These are phyloP conservation scores for Dalechampia spathulata DNA, from an alignment of 441 rosid species.

Conservation along the genomic window DNA sequence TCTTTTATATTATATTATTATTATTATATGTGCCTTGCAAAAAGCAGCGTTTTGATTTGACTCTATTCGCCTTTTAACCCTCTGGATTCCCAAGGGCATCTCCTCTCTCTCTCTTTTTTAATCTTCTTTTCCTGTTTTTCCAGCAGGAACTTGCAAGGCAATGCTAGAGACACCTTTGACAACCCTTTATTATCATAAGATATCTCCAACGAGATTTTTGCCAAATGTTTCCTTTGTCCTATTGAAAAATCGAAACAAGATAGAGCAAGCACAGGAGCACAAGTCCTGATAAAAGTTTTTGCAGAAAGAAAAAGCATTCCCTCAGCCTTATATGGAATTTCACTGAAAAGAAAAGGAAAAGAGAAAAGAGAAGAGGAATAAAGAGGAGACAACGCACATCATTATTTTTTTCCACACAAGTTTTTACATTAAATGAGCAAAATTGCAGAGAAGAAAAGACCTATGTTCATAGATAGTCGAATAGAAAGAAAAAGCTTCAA, in stretches of 20 bases:
- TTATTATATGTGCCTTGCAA: not conserved
- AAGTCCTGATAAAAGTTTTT: not conserved
- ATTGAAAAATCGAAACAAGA: not conserved
- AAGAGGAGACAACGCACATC: no score
- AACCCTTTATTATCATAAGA: not conserved
- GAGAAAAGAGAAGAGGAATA: not conserved
- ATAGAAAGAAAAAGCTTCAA: conserved; percentile 8
- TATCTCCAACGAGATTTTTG: no score
- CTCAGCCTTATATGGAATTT: conserved; percentile 8
- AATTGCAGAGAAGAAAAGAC: conserved; percentile 10
- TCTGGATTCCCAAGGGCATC: not conserved
- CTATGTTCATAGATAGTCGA: no score
- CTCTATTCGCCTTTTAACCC: not conserved
- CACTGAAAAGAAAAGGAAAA: conserved; percentile 5
- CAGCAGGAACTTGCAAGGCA: not conserved
- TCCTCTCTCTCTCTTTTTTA: no score
- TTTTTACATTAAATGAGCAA: conserved; percentile 9
- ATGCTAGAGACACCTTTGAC: not conserved
- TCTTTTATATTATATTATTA: no score
- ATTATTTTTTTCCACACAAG: conserved; percentile 5
- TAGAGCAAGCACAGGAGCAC: not conserved
- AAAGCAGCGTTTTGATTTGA: conserved; percentile 17
- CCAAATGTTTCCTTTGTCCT: not conserved
- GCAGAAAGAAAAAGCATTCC: not conserved
- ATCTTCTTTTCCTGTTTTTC: no score